A percentile compares a stretch with the other conserved stretches of the same genome.
Evolutionary conservation across 495 filamentous ascomycete species (phyloP).

Genomic region (Schizothecium vesticola): DNA sequence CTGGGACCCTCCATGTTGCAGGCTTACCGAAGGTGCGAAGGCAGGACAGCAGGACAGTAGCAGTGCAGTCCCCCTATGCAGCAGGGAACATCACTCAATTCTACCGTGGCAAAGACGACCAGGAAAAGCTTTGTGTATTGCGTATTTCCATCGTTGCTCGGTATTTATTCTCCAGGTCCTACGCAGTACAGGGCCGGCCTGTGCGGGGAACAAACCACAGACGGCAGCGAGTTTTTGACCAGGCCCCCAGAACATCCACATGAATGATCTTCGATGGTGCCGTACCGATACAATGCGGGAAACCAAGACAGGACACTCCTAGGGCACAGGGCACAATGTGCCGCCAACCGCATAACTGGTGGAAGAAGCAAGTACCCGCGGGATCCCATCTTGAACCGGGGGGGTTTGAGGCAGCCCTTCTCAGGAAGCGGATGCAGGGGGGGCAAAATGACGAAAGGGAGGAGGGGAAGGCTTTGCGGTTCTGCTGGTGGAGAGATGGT

Average conservation of each 20-base stretch:
- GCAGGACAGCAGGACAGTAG: slow-evolving; percentile 1
- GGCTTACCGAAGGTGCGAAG: slow-evolving; percentile 19
- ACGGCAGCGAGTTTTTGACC: neutral
- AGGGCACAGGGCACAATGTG: neutral
- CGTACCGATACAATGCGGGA: neutral
- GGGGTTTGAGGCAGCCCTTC: neutral
- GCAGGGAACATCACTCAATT: neutral
- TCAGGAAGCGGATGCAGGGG: slow-evolving; percentile 6
- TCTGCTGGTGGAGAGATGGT: slow-evolving; percentile 1
- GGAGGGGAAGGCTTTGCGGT: neutral
- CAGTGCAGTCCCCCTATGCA: neutral
- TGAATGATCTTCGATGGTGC: neutral
- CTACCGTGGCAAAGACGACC: neutral
- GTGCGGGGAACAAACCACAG: neutral
- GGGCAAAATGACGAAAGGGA: slow-evolving; percentile 9
- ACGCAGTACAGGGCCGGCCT: neutral
- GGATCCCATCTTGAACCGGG: no score
- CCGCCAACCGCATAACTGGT: neutral
- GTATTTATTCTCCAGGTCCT: neutral
- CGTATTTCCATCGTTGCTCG: neutral
- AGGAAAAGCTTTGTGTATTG: neutral
- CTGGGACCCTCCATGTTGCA: slow-evolving; percentile 17
- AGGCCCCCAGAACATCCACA: neutral
- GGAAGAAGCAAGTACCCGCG: neutral
- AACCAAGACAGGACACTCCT: neutral